These are phyloP conservation scores for Colletotrichum tamarilloi DNA, from an alignment of 2,329 filamentous ascomycete genomes.

Conservation along the genomic window DNA sequence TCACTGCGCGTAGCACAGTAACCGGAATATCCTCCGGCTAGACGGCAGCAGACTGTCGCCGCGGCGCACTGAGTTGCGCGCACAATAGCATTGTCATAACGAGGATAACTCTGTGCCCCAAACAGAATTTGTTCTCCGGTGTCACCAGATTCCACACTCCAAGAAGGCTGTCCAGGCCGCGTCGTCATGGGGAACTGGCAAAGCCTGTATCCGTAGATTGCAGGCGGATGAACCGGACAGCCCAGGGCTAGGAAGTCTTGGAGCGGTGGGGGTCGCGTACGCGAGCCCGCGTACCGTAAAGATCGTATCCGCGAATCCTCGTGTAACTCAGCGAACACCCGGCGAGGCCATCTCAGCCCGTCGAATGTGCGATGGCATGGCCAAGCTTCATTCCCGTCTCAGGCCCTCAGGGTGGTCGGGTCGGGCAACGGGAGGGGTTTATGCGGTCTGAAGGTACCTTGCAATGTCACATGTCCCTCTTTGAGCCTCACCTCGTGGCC, in stretches of 20 bases:
- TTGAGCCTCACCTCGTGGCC: constrained; percentile 25
- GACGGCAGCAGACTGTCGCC: neutral
- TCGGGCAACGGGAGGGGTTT: constrained; percentile 1
- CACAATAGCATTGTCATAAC: neutral
- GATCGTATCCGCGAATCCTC: constrained; percentile 14
- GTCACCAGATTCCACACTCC: neutral
- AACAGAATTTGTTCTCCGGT: neutral
- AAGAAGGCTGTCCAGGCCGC: neutral
- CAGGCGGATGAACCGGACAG: constrained; percentile 19
- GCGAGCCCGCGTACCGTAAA: constrained; percentile 8
- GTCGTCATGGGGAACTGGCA: neutral
- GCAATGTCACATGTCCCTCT: constrained; percentile 10
- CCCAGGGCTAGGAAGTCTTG: constrained; percentile 6
- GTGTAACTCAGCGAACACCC: neutral
- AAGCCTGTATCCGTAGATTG: neutral
- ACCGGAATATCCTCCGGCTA: neutral
- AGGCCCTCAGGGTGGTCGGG: constrained; percentile 1
- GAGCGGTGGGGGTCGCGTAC: constrained; percentile 1
- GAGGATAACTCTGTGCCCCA: neutral
- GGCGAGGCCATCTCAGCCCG: neutral
- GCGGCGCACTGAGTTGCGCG: neutral
- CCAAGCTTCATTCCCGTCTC: constrained; percentile 18
- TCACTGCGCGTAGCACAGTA: neutral
- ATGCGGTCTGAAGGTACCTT: constrained; percentile 17
- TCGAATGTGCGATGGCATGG: constrained; percentile 6